Evolutionary conservation across 78 protist genomes (phyloP), one percentile per base, ranked within the genome.

Genomic region (Dictyostelium capitatum): DNA sequence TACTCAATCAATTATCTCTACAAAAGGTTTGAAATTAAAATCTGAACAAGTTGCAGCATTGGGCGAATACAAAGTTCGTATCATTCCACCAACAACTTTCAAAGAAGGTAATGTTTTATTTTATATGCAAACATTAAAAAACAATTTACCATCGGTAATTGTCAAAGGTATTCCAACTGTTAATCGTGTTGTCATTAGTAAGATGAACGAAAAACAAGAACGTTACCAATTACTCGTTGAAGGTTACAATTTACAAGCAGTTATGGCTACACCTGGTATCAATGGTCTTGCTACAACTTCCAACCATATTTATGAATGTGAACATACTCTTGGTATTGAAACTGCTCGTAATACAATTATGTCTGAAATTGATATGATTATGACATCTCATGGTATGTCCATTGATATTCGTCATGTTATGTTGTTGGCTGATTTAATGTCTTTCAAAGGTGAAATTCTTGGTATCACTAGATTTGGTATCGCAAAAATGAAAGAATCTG

Each of bases 381-480:
- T 99, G 99, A 19, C 28, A 10, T 3, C 59, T 56, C 98, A 99
- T 94, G 99, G 99, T 37, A 97, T 99, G 96, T 69, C 79, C 43
- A 92, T 99, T 48, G 99, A 99, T 80, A 9, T 43, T 50, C 89
- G 99, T 8, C 99, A 99, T 95, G 64, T 97, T 30, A 95, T 82
- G 96, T 79, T 99, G n/a, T 90, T 99, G 54, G 99, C 99, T 14
- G 99, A 99, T 73, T 83, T 98, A 19, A 99, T 99, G 99, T 91
- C 98, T 1, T 96, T 51, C 96, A 90, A 91, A 62, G 99, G 99
- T 23, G 98, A 98, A 64, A 89, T 99, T 15, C 96, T 97, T 3
- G 99, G 99, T 65, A 99, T 99, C 97, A 98, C 99, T 1, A 97
- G 99, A 4, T 98, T 96, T 79, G 99, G 99, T 56, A 95, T 99